Evolutionary conservation across 805 yeast species (phyloP), one percentile per base, ranked within the genome.

Genomic region (Zygoascus bituminiphila): DNA sequence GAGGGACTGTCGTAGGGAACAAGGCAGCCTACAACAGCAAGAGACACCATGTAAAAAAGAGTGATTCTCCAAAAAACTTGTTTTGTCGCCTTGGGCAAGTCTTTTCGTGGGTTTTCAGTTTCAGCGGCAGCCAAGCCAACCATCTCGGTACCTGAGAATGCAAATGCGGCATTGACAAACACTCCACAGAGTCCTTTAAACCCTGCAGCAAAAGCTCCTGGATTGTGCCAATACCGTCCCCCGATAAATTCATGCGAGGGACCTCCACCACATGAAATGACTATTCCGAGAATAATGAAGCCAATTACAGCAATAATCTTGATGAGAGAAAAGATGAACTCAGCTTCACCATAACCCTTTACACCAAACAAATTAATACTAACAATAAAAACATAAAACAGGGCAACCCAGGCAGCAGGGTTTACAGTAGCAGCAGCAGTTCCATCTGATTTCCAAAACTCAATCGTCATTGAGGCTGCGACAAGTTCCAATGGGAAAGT

Each of bases 21-120:
- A 50, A 84, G 69, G 54, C 83, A 77, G 44, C 86, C 82, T 57
- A 69, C 77, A 58, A 72, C 71, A 50, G 64, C 79, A 62, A 63
- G 74, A 54, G 78, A 71, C 12, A 70, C 62, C 61, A 84, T 72
- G 66, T 84, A 84, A 61, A 83, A 82, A 55, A 81, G 63, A 19
- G 80, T 67, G 52, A 84, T 81, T 65, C 88, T 71, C 88, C 88
- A 82, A 65, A 84, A 81, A 1, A 82, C 84, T 65, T 83, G 87
- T 63, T 82, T 82, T 50, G 82, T 78, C 35, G 88, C 87, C 47
- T 74, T 73, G 39, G 88, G 88, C 51, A 82, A 72, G 2, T 83
- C 66, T 50, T 71, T 72, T 58, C 85, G 70, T 46, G 88, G 88
- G 62, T 82, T 76, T 41, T 66, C 73, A 23, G 84, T 71, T 64